These are phyloP conservation scores for Aspergillus bombycis DNA, from an alignment of 2,329 filamentous ascomycete species.

Conservation along the genomic window DNA sequence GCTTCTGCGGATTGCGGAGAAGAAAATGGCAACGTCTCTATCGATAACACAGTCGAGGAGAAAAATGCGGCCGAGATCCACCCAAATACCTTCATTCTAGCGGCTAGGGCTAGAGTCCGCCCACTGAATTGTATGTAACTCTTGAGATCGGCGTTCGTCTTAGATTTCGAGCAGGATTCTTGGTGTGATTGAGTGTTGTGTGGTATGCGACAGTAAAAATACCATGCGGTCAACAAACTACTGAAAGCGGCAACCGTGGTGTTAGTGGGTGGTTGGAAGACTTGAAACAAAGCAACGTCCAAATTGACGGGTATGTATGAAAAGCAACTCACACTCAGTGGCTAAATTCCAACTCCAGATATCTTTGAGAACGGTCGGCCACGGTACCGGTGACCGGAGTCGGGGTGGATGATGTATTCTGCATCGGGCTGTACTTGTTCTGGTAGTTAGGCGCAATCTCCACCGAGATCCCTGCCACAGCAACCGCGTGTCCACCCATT, in stretches of 20 bases:
- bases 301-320: neutral
- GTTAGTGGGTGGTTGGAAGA: neutral
- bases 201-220: neutral
- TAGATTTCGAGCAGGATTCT: neutral
- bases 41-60: slow-evolving; percentile 32
- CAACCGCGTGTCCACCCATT: slow-evolving; percentile 26
- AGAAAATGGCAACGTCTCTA: slow-evolving; percentile 35
- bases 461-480: slow-evolving; percentile 39
- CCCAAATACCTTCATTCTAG: slow-evolving; percentile 38
- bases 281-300: neutral
- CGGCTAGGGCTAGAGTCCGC: slow-evolving; percentile 18
- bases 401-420: slow-evolving; percentile 16
- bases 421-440: slow-evolving; percentile 9
- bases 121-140: slow-evolving; percentile 9
- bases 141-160: neutral
- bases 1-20: slow-evolving; percentile 27
- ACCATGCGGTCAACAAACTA: slow-evolving; percentile 38
- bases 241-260: slow-evolving; percentile 31
- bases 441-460: slow-evolving; percentile 28
- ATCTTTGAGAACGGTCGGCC: neutral
- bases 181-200: neutral
- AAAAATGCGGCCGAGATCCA: slow-evolving; percentile 37
- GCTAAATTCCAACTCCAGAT: neutral
- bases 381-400: slow-evolving; percentile 1
- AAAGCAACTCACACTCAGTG: neutral